Evolutionary conservation across 2,329 filamentous ascomycete species (phyloP).

Genomic region (Colletotrichum musicola): DNA sequence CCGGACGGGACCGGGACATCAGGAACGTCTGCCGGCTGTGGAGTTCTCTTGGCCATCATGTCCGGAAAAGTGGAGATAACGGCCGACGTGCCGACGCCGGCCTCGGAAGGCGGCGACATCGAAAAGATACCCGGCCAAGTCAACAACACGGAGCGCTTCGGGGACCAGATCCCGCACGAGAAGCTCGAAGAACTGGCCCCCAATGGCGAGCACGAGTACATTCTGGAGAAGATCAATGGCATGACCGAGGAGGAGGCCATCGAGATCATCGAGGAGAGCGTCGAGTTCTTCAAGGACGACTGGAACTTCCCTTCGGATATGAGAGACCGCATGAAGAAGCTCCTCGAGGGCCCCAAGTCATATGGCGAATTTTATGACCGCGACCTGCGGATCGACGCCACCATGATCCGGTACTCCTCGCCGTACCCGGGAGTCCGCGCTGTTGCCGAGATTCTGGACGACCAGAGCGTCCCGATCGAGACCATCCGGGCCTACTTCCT

Average conservation of each 20-base stretch:
- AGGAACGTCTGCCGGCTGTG: not conserved
- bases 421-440: constrained; percentile 58
- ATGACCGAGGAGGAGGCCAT: constrained; percentile 59
- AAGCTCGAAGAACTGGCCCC: constrained; percentile 56
- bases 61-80: constrained; percentile 34
- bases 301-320: constrained; percentile 60
- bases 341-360: constrained; percentile 52
- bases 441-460: constrained; percentile 53
- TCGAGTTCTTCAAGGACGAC: constrained; percentile 56
- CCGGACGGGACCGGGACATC: not conserved
- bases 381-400: constrained; percentile 56
- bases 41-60: constrained; percentile 18
- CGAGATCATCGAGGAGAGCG: constrained; percentile 52
- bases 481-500: constrained; percentile 58
- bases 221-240: constrained; percentile 55
- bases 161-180: constrained; percentile 54
- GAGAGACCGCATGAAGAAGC: constrained; percentile 54
- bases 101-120: constrained; percentile 20
- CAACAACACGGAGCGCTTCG: constrained; percentile 34
- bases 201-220: constrained; percentile 57
- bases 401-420: constrained; percentile 55
- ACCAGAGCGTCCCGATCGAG: constrained; percentile 52
- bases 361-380: constrained; percentile 57
- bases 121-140: constrained; percentile 32
- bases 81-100: constrained; percentile 16